phyloP scores from a whole-genome alignment of 2,329 filamentous ascomycete species.

The Aureobasidium vineae region DNA sequence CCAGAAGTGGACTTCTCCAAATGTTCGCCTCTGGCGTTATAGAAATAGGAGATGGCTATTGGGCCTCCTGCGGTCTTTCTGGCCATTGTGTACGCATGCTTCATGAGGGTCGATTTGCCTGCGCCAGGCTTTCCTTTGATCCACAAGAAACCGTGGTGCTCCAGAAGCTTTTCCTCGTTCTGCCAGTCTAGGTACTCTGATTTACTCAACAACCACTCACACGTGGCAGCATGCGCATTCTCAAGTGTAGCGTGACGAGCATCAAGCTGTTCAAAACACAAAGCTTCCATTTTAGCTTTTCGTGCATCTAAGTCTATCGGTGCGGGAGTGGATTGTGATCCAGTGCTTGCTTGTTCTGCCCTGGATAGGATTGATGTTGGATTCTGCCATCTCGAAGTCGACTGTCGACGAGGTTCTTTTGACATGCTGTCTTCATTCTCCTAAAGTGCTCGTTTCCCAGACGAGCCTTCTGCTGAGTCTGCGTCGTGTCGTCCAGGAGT shows the following conservation, averaged over 20 bases:
- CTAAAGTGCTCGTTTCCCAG: not conserved
- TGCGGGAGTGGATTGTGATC: not conserved
- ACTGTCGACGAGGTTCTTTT: not conserved
- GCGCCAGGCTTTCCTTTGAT: constrained; percentile 30
- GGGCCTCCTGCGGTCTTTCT: not conserved
- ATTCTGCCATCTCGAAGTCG: not conserved
- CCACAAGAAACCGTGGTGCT: constrained; percentile 27
- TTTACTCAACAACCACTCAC: constrained; percentile 44
- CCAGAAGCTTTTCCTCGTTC: constrained; percentile 31
- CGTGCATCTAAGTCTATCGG: too few species aligned
- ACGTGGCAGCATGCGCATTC: constrained; percentile 42
- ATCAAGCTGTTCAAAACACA: constrained; percentile 35
- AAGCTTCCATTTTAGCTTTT: not conserved
- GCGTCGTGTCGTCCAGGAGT: not conserved
- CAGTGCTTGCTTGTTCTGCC: not conserved
- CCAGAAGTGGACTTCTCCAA: not conserved
- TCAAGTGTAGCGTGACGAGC: constrained; percentile 42
- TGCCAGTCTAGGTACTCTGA: constrained; percentile 44
- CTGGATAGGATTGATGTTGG: too few species aligned
- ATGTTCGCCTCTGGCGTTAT: not conserved
- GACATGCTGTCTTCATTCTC: not conserved
- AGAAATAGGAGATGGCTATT: not conserved
- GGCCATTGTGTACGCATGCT: constrained; percentile 12
- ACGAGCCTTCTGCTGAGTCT: not conserved
- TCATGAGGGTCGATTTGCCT: constrained; percentile 30